Percentiles rank a stretch among this genome's conserved stretches.
These are phyloP conservation scores for Tothia fuscella DNA, from an alignment of 2,329 filamentous ascomycete genomes.

Conservation along the genomic window DNA sequence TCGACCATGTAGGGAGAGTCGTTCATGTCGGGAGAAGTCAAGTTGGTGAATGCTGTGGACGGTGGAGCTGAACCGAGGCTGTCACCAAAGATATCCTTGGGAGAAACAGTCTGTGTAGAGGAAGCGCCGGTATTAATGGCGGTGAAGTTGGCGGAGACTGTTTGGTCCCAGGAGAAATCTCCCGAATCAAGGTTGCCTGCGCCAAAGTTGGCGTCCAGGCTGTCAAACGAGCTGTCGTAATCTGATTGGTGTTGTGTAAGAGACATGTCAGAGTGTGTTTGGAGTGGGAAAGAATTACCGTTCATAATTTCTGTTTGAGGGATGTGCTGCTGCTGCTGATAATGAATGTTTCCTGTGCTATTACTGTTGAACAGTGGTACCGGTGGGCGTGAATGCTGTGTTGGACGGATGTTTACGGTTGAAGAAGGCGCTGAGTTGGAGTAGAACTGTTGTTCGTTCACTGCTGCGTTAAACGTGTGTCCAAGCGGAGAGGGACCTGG, in stretches of 20 bases:
- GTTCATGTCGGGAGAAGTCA: slow-evolving; percentile 72
- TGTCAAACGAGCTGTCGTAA: slow-evolving; percentile 33
- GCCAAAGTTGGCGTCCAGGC: slow-evolving; percentile 32
- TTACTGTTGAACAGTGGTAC: slow-evolving; percentile 58
- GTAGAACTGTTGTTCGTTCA: slow-evolving; percentile 47
- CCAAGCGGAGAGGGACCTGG: slow-evolving; percentile 41
- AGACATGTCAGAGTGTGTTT: slow-evolving; percentile 5
- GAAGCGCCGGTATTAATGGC: slow-evolving; percentile 31
- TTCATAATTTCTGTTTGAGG: slow-evolving; percentile 37
- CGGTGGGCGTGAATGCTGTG: slow-evolving; percentile 48
- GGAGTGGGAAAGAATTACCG: slow-evolving; percentile 32
- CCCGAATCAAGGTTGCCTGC: slow-evolving; percentile 16
- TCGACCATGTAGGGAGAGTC: slow-evolving; percentile 64
- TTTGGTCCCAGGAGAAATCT: slow-evolving; percentile 28
- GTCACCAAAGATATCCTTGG: slow-evolving; percentile 66
- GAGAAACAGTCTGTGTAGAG: slow-evolving; percentile 57
- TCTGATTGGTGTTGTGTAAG: slow-evolving; percentile 27
- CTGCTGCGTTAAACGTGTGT: slow-evolving; percentile 47
- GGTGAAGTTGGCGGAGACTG: slow-evolving; percentile 24
- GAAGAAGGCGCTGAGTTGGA: slow-evolving; percentile 54
- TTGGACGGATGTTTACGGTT: slow-evolving; percentile 44
- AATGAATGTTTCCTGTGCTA: slow-evolving; percentile 41
- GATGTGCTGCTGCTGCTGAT: slow-evolving; percentile 28
- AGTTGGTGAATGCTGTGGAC: slow-evolving; percentile 66
- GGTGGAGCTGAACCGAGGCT: slow-evolving; percentile 58